phyloP scores from a whole-genome alignment of 306 rosid genomes.

The Gleditsia sinensis region DNA sequence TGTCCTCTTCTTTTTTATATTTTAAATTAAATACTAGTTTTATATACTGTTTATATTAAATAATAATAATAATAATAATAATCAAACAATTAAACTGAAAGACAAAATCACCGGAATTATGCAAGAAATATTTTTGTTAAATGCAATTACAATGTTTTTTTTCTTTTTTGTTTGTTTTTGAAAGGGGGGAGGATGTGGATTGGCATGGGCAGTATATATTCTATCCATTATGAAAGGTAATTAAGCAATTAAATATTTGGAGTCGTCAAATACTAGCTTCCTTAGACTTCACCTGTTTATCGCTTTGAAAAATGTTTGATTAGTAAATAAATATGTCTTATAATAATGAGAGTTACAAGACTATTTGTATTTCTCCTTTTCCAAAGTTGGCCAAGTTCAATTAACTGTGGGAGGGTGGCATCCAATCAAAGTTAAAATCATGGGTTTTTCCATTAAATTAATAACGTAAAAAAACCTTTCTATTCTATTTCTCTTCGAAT shows the following conservation, averaged over 20 bases:
- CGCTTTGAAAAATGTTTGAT: constrained; percentile 4
- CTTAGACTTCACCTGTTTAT: constrained; percentile 21
- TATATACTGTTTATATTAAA: no score
- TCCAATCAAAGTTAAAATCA: constrained; percentile 6
- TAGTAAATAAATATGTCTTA: background rate
- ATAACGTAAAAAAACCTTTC: background rate
- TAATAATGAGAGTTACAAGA: constrained; percentile 27
- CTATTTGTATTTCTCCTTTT: constrained; percentile 18
- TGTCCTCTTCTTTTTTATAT: no score
- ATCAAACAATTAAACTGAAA: no score
- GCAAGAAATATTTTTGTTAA: no score
- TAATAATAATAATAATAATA: no score
- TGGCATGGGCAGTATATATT: background rate
- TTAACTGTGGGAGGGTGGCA: constrained; percentile 5
- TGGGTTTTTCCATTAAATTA: constrained; percentile 6
- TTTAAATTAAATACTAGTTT: no score
- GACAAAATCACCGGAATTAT: no score
- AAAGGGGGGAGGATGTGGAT: background rate
- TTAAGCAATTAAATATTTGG: background rate
- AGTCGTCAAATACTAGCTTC: background rate
- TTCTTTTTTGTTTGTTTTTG: no score
- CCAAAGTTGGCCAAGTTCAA: constrained; percentile 34
- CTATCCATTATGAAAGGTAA: background rate
- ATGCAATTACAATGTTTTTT: no score
- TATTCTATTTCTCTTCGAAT: background rate